Evolutionary conservation across 2,329 filamentous ascomycete species (phyloP), one percentile per base, ranked within the genome.

Genomic region (Fusarium bulbicola): DNA sequence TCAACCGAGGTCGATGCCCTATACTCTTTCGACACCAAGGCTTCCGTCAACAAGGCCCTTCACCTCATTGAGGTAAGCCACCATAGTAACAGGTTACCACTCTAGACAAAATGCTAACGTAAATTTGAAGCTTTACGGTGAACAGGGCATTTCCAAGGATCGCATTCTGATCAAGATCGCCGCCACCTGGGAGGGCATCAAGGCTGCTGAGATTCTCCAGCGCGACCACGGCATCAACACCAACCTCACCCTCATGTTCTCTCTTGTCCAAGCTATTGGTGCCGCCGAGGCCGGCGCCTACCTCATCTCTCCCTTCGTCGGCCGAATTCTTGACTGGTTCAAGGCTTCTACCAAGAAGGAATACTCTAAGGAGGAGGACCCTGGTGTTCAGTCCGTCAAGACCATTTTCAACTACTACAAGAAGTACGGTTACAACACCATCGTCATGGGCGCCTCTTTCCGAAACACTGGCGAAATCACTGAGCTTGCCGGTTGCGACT

Each of bases 351-450:
- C 91, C 84, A 97, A 97, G 92, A 95, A 97, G 90, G 93, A 96
- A 77, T 99, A 95, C 91, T 81, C 88, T 83, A 90, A 94, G 84
- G 87, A 93, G 85, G 93, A 97, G 84, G 96, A 99, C 88, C 96
- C 96, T 65, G 96, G 96, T 88, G 96, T 99, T 85, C 90, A 94
- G 87, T 95, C 93, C 76, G 96, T 99, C 82, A 90, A 95, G 89
- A 82, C 80, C 85, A 99, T 99, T 88, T 99, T 92, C 92, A 96
- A 99, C 91, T 99, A 99, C 93, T 99, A 99, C 93, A 99, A 99
- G 94, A 98, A 98, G 90, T 94, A 88, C 85, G 94, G 93, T 84
- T 98, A 99, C 92, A 97, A 97, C 80, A 99, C 96, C 84, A 98
- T 98, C 80, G 96, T 99, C 86, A 99, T 99, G 96, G 96, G 96